Percentiles rank a stretch among this genome's conserved stretches.
Evolutionary conservation across 495 filamentous ascomycete species (phyloP).

Genomic region (Aspergillus cristatus): DNA sequence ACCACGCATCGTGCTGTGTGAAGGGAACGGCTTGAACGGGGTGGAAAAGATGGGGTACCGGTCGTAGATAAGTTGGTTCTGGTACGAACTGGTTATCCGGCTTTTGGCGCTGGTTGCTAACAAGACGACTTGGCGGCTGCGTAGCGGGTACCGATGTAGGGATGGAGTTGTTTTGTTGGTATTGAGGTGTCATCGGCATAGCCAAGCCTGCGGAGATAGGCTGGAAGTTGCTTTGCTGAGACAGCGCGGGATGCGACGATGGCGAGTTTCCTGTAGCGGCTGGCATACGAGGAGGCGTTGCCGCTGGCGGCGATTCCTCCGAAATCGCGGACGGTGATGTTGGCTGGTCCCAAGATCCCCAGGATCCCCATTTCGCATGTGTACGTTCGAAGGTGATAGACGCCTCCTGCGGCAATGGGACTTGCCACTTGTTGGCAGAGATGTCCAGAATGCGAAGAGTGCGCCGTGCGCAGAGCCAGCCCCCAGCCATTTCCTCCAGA

Average conservation of each 20-base stretch:
- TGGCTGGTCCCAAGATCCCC: conserved; percentile 35
- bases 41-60: conserved; percentile 15
- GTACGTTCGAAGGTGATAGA: conserved; percentile 58
- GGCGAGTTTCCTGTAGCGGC: conserved; percentile 12
- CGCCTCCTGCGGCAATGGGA: conserved; percentile 80
- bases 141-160: conserved; percentile 16
- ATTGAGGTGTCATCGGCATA: conserved; percentile 11
- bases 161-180: conserved; percentile 6
- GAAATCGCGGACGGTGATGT: conserved; percentile 25
- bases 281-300: conserved; percentile 6
- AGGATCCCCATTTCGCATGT: conserved; percentile 44
- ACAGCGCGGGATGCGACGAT: conserved; percentile 5
- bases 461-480: conserved; percentile 83
- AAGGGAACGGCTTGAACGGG: conserved; percentile 8
- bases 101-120: conserved; percentile 13
- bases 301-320: conserved; percentile 17
- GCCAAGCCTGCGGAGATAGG: conserved; percentile 5
- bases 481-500: conserved; percentile 91
- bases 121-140: conserved; percentile 11
- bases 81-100: conserved; percentile 16
- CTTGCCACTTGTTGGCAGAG: conserved; percentile 79
- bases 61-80: conserved; percentile 30
- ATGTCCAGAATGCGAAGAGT: conserved; percentile 79
- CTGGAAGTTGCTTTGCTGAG: conserved; percentile 9
- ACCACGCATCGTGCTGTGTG: conserved; percentile 21